phyloP scores from a whole-genome alignment of 352 stramenopile genomes.

The Pythium pyrilobum region DNA sequence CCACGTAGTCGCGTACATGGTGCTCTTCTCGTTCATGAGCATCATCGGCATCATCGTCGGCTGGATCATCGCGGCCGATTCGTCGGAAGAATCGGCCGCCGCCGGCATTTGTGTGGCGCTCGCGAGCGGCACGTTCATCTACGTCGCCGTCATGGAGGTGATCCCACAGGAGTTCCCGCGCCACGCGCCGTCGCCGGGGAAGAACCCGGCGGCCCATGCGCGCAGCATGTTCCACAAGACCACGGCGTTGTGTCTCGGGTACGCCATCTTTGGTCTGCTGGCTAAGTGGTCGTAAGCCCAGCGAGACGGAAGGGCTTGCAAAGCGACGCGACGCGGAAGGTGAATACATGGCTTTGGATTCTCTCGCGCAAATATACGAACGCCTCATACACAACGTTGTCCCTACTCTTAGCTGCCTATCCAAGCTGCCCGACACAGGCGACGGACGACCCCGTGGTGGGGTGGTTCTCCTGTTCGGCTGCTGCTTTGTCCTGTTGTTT shows the following conservation, averaged over 20 bases:
- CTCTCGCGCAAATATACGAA: slow-evolving; percentile 11
- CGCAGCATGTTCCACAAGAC: slow-evolving; percentile 34
- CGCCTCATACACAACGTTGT: slow-evolving; percentile 21
- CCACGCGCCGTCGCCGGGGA: slow-evolving; percentile 21
- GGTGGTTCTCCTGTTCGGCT: neutral
- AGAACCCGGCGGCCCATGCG: slow-evolving; percentile 12
- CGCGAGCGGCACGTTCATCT: slow-evolving; percentile 78
- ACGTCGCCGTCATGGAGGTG: slow-evolving; percentile 82
- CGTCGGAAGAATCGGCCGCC: slow-evolving; percentile 36
- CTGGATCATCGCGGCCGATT: slow-evolving; percentile 34
- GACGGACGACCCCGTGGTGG: too few relatives aligned
- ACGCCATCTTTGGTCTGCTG: slow-evolving; percentile 68
- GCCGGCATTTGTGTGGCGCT: slow-evolving; percentile 59
- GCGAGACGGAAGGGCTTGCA: neutral
- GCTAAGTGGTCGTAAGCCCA: slow-evolving; percentile 66
- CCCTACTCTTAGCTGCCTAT: slow-evolving; percentile 5
- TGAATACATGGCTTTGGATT: neutral
- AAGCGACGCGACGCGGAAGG: neutral
- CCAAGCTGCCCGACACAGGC: neutral
- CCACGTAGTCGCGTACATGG: slow-evolving; percentile 44
- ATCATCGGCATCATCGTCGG: slow-evolving; percentile 45
- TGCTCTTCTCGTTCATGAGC: slow-evolving; percentile 53
- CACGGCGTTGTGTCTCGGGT: slow-evolving; percentile 49
- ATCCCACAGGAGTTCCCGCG: slow-evolving; percentile 76
- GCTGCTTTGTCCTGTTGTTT: neutral